A percentile compares a stretch with the other conserved stretches of the same genome.
Evolutionary conservation across 148 eudicot genomes (phyloP).

Genomic region (Rheum nobile): DNA sequence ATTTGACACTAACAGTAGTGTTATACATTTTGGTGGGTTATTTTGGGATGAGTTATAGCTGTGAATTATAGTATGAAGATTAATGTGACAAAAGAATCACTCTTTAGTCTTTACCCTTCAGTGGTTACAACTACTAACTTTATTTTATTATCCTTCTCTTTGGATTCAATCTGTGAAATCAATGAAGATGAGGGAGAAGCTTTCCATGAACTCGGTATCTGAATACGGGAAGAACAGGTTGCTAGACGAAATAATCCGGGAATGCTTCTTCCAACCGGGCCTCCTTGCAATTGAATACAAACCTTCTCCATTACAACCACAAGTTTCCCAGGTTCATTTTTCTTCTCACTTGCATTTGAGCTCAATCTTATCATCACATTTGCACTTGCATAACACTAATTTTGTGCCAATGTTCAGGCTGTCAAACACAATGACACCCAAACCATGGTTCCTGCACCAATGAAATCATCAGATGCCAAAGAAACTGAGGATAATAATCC

Average conservation of each 20-base stretch:
- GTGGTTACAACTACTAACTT: not conserved
- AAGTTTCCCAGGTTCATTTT: not conserved
- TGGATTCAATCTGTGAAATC: not conserved
- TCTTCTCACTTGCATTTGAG: not conserved
- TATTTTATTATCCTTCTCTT: not conserved
- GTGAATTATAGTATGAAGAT: no score
- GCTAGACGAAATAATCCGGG: slow-evolving; percentile 51
- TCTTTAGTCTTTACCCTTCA: no score
- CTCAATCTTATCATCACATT: no score
- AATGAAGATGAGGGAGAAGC: slow-evolving; percentile 44
- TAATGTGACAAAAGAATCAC: no score
- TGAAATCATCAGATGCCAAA: not conserved
- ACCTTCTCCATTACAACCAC: not conserved
- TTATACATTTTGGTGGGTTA: no score
- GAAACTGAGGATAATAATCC: not conserved
- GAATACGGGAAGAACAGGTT: slow-evolving; percentile 44
- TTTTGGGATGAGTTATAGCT: no score
- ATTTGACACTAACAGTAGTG: no score
- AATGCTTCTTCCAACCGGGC: slow-evolving; percentile 22
- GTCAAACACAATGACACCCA: not conserved
- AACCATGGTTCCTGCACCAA: not conserved
- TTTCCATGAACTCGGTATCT: slow-evolving; percentile 26
- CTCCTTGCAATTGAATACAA: slow-evolving; percentile 45
- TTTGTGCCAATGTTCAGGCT: not conserved
- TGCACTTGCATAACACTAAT: not conserved